These are phyloP conservation scores for Kazachstania martiniae DNA, from an alignment of 805 yeast genomes.

Conservation along the genomic window DNA sequence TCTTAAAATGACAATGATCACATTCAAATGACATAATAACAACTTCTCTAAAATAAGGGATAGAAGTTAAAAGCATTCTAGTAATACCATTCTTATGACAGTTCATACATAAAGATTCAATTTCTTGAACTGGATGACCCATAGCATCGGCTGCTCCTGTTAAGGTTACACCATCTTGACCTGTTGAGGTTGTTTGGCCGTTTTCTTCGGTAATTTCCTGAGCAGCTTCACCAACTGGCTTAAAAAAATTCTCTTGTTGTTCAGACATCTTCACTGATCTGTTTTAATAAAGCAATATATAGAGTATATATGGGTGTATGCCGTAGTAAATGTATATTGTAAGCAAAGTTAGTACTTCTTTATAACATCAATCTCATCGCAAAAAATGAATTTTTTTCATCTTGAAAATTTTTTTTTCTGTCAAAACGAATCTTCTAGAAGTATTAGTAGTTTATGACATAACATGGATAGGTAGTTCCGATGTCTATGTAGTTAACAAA, in stretches of 20 bases:
- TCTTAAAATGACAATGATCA: conserved; percentile 86
- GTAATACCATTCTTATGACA: conserved; percentile 83
- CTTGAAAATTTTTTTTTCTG: neutral
- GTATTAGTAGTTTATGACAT: no score
- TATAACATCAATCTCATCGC: no score
- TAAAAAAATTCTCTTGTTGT: conserved; percentile 34
- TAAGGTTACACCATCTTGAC: conserved; percentile 35
- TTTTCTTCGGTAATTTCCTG: conserved; percentile 33
- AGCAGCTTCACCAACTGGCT: conserved; percentile 51
- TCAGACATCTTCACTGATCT: no score
- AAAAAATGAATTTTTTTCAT: neutral
- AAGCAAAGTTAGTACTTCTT: no score
- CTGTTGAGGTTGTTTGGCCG: conserved; percentile 10
- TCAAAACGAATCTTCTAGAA: no score
- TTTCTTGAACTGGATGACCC: conserved; percentile 92
- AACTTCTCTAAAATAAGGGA: conserved; percentile 86
- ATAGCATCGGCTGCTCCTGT: conserved; percentile 77
- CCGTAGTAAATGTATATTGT: no score
- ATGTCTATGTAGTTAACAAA: no score
- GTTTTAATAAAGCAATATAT: no score
- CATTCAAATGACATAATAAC: conserved; percentile 92
- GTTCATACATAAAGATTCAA: conserved; percentile 92
- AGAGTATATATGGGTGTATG: no score
- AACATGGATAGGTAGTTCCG: no score
- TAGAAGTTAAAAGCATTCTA: conserved; percentile 69